A percentile compares a stretch with the other conserved stretches of the same genome.
Conservation (phyloP, 495 filamentous ascomycete species). For the Parmelia sp. region DNA sequence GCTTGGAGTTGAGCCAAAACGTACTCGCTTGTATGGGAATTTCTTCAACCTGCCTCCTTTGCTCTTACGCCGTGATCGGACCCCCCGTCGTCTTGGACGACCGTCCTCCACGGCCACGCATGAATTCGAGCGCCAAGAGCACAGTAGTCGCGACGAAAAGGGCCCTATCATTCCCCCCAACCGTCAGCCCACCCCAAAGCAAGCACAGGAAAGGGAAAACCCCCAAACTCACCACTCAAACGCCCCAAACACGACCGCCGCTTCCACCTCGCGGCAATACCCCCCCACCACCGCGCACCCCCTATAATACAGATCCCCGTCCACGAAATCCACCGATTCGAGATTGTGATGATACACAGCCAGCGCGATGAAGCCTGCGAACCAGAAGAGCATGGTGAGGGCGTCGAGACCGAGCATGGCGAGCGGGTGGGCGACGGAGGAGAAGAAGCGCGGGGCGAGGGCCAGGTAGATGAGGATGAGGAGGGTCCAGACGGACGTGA, state of each 20-base stretch:
- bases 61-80: background rate
- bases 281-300: slow-evolving; percentile 21
- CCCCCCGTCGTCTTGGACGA: background rate
- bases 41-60: background rate
- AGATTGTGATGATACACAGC: slow-evolving; percentile 53
- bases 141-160: slow-evolving; percentile 46
- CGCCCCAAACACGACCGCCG: slow-evolving; percentile 49
- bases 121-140: slow-evolving; percentile 34
- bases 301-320: background rate
- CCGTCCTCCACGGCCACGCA: slow-evolving; percentile 23
- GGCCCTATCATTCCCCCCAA: slow-evolving; percentile 34
- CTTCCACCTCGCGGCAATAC: slow-evolving; percentile 45
- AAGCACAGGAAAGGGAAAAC: too few relatives aligned
- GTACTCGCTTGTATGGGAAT: background rate
- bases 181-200: background rate
- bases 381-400: slow-evolving; percentile 82
- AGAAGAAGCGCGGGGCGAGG: slow-evolving; percentile 55
- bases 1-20: background rate
- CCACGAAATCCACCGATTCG: slow-evolving; percentile 29
- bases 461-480: slow-evolving; percentile 61
- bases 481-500: slow-evolving; percentile 67
- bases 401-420: slow-evolving; percentile 54
- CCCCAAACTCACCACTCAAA: slow-evolving; percentile 55
- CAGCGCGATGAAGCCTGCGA: slow-evolving; percentile 72
- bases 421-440: slow-evolving; percentile 51